Evolutionary conservation across 2,329 filamentous ascomycete genomes (phyloP), one percentile per base, ranked within the genome.

Genomic region (Cladosporium sp.): DNA sequence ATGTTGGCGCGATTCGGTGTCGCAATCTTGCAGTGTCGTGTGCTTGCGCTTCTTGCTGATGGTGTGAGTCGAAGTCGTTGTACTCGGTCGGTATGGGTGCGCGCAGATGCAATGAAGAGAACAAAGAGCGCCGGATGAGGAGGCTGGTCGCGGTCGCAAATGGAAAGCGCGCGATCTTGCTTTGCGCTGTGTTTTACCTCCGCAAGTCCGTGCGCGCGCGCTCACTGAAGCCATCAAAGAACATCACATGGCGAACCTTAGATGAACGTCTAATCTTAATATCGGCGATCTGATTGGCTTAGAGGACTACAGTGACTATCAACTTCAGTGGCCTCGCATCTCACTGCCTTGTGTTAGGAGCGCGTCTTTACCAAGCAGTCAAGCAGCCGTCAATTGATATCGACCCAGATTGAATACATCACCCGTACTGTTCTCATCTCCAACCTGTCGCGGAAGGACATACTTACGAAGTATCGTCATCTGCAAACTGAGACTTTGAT

Each of bases 1-100:
- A 80, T 80, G 60, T 20, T 69, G 56, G 14, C 34, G 55, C 38
- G 30, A 43, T 38, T 17, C 11, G 40, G 15, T 30, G 52, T 38
- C 52, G 52, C 25, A 22, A 22, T 39, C 40, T 22, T 17, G 52
- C 30, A n/a, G 14, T 50, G n/a, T 14, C 22, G n/a, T 19, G 30
- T 36, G 1, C 9, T 28, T 30, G 30, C 38, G n/a, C 5, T 40
- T 54, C 20, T 42, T 34, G n/a, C 38, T 14, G 36, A 20, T 9
- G 9, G 38, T 22, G 19, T n/a, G 37, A 25, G 5, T 12, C 9
- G 22, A 30, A 14, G 37, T 36, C 15, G 17, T 20, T 36, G 19
- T 37, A 22, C 14, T 50, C 8, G 12, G 8, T n/a, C 2, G 12
- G 15, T 14, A 14, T 50, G 47, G 4, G 17, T 2, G 38, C 38